Evolutionary conservation across 106 monocot genomes (phyloP), one percentile per base, ranked within the genome.

Genomic region (Chionographis japonica): DNA sequence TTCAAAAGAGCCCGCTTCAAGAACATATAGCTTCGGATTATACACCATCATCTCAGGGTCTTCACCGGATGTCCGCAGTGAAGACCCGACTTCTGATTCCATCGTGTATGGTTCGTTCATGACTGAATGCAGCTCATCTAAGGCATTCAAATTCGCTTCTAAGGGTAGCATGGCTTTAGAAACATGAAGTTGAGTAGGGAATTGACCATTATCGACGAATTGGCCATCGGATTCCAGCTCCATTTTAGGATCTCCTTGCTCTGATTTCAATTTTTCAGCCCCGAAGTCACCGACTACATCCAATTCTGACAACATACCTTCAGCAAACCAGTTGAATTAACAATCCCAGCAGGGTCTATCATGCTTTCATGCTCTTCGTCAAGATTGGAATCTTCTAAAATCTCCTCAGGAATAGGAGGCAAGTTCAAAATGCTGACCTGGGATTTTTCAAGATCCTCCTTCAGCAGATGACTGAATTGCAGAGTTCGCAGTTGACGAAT

Each of bases 241-340:
- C 0, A 50, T 12, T 12, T 50, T 12, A 12, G 40, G 20, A 37
- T 27, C 16, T 37, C 11, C 57, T 20, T n/a, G n/a, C n/a, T 67
- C 60, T 56, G 62, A 36, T 58, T 17, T 77, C 43, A 63, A 14
- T 52, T 78, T 56, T 35, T 51, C 61, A 6, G 79, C 65, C 12
- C 39, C 37, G 65, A 79, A 90, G 10, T 90, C 87, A 79, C 85
- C 80, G 54, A 85, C 85, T 5, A 56, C 78, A 76, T 94, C 90
- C 73, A 87, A 52, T 59, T 94, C 90, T 9, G 74, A 61, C 35
- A 87, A 67, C 16, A 85, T 72, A 56, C 55, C 60, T 74, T 82
- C 85, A 70, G 56, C 40, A 72, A 18, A 18, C 62, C 70, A 69
- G 77, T 71, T 10, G 60, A 19, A 40, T 36, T 54, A 64, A 37